phyloP scores from a whole-genome alignment of 2,329 filamentous ascomycete genomes.

The Botrytis deweyae region DNA sequence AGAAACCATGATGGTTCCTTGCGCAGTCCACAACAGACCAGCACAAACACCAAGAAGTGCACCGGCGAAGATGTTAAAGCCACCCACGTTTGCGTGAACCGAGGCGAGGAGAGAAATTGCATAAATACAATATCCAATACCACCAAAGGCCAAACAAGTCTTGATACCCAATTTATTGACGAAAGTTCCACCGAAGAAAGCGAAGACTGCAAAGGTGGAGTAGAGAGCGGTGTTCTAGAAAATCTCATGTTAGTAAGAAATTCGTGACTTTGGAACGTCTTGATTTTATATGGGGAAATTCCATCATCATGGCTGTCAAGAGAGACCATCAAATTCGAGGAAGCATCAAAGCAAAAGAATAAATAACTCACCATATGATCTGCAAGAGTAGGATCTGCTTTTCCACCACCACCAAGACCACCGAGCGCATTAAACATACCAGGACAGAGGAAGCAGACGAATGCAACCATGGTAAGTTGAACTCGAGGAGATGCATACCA shows the following conservation, averaged over 20 bases:
- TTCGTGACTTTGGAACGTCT: not conserved
- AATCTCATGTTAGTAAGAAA: constrained; percentile 14
- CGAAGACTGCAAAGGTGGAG: constrained; percentile 56
- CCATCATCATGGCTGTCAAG: not conserved
- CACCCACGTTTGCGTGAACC: constrained; percentile 64
- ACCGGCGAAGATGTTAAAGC: constrained; percentile 75
- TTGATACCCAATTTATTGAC: constrained; percentile 74
- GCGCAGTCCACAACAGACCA: constrained; percentile 77
- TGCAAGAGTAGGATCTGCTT: constrained; percentile 50
- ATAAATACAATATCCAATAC: constrained; percentile 75
- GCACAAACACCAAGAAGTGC: constrained; percentile 76
- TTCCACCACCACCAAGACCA: constrained; percentile 65
- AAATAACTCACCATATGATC: constrained; percentile 45
- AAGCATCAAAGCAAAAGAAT: not conserved
- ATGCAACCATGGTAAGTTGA: constrained; percentile 69
- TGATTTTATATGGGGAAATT: not conserved
- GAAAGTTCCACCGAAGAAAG: constrained; percentile 72
- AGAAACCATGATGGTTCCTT: constrained; percentile 86
- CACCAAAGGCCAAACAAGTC: constrained; percentile 67
- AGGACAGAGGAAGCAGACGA: constrained; percentile 70
- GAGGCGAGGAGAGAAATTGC: constrained; percentile 69
- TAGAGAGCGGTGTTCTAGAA: constrained; percentile 47
- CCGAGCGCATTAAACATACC: constrained; percentile 71
- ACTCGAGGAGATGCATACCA: constrained; percentile 74
- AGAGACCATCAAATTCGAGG: not conserved